Conservation (phyloP, 169 alveolate species). For the Toxoplasma gondii region DNA sequence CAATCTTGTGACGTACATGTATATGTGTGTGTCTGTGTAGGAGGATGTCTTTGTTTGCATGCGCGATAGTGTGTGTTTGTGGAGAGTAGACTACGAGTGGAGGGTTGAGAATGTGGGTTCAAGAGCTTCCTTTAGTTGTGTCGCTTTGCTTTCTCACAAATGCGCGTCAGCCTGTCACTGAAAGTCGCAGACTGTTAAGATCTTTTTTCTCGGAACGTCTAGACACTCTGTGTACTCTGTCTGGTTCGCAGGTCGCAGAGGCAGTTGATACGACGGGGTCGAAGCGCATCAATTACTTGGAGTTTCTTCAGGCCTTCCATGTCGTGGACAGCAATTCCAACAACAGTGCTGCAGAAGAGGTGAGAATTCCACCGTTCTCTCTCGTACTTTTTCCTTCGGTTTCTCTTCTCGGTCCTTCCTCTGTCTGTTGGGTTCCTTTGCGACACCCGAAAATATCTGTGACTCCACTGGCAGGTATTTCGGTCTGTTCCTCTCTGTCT, state of each 20-base stretch:
- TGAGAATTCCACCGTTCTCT: slow-evolving; percentile 4
- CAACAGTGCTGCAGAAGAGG: slow-evolving; percentile 86
- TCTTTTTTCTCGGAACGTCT: not conserved
- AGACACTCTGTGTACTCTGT: not conserved
- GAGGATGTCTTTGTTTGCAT: too few species aligned
- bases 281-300: slow-evolving; percentile 83
- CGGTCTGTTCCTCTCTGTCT: not conserved
- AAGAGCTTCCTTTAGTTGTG: too few species aligned
- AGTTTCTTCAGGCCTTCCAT: slow-evolving; percentile 87
- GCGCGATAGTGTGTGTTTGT: too few species aligned
- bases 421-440: not conserved
- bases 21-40: too few species aligned
- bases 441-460: too few species aligned
- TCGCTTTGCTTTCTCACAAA: too few species aligned
- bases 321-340: slow-evolving; percentile 84
- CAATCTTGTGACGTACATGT: too few species aligned
- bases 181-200: too few species aligned
- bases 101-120: too few species aligned
- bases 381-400: not conserved
- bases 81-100: too few species aligned
- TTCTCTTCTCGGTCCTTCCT: not conserved
- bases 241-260: slow-evolving; percentile 79
- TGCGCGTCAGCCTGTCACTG: too few species aligned
- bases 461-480: too few species aligned
- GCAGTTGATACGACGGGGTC: slow-evolving; percentile 83